Base-by-base conservation (phyloP, 257 asterid species). In the Solanum stenotomum region DNA sequence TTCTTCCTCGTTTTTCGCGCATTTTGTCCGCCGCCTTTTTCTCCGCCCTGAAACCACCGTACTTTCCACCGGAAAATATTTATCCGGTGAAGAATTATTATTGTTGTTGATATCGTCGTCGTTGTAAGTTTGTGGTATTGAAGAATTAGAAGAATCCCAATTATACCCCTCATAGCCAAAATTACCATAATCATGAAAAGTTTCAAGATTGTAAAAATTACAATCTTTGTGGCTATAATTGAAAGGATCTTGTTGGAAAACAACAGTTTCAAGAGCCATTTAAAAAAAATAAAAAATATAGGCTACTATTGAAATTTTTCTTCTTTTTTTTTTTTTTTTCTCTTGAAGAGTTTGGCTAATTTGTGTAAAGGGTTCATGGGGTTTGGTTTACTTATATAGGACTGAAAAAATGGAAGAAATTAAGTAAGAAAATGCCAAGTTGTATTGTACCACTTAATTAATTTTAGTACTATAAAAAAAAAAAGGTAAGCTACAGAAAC, bases 1-100 rank as follows among this genome's bases (percentile, higher is more conserved):
- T 74, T 95, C 95, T 88, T 95, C 96, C 91, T 89, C 88, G 90
- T 96, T 94, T 93, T 96, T 96, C 44, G 40, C 6, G n/a, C 88
- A 91, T 92, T 88, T 94, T 13, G 91, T 72, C 87, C 96, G 90
- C 89, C 94, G 87, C 37, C 96, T 89, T 92, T 93, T 94, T 46
- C 94, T 91, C 37, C 91, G 88, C 40, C 88, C 79, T 5, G 89
- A 34, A 42, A 85, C 85, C 2, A n/a, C 31, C 74, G 87, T 89
- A 44, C 86, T 61, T 5, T 18, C 89, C 14, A 65, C 49, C 59
- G 91, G 90, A 38, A 82, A n/a, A 85, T 23, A 10, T 23, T 63
- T 63, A 4, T 10, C 95, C n/a, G 94, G 91, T 1, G 92, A 91
- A 42, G 92, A 92, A 84, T 68, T 86, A 56, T 33, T 74, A 4